A percentile compares a stretch with the other conserved stretches of the same genome.
Conservation (phyloP, 305 asterid genomes). For the Rubia peregrina region DNA sequence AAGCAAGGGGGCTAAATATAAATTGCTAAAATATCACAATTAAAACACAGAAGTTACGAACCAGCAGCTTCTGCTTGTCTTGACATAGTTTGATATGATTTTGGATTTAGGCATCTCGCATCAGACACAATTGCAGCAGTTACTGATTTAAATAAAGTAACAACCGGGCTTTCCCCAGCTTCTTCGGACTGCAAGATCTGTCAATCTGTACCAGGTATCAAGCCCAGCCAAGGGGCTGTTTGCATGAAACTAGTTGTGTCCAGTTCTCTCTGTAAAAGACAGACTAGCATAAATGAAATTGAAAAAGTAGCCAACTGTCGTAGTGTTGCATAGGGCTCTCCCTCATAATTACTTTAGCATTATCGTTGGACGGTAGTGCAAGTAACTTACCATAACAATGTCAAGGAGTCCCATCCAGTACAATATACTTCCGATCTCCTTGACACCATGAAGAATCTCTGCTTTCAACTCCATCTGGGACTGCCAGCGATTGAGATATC, state of each 20-base stretch:
- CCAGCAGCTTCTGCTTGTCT: conserved; percentile 99
- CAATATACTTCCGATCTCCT: conserved; percentile 86
- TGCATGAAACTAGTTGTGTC: conserved; percentile 93
- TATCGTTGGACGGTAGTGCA: neutral
- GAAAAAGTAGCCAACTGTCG: neutral
- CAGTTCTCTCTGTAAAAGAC: conserved; percentile 62
- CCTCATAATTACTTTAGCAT: neutral
- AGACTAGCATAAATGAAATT: neutral
- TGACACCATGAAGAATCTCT: conserved; percentile 77
- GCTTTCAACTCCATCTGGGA: conserved; percentile 74
- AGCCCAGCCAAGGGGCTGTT: conserved; percentile 97
- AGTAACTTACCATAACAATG: conserved; percentile 71
- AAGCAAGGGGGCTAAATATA: neutral
- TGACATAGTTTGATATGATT: conserved; percentile 63
- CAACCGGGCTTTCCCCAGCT: conserved; percentile 78
- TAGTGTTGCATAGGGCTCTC: neutral
- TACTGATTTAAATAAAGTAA: conserved; percentile 74
- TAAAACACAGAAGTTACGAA: conserved; percentile 24
- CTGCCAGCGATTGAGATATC: conserved; percentile 84
- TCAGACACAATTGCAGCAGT: conserved; percentile 55
- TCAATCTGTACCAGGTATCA: conserved; percentile 87
- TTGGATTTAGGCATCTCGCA: conserved; percentile 55
- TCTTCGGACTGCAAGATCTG: conserved; percentile 72
- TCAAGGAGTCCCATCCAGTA: conserved; percentile 99
- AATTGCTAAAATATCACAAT: conserved; percentile 8